Evolutionary conservation across 2,329 filamentous ascomycete genomes (phyloP).

Genomic region (Elsinoe arachidis): DNA sequence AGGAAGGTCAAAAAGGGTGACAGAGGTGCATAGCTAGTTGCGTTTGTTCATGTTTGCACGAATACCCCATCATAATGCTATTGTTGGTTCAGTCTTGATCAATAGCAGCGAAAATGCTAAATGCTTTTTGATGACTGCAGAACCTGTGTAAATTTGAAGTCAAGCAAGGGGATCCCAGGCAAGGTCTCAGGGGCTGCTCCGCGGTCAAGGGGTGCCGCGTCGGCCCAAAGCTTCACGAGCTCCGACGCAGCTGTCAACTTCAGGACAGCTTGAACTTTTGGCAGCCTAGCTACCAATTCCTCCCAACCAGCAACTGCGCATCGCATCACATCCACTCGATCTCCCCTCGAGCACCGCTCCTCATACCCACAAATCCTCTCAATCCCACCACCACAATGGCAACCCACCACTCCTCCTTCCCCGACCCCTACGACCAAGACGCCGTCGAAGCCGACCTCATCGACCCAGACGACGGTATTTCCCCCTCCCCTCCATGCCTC

Average conservation of each 20-base stretch:
- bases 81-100: not conserved
- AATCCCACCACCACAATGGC: conserved; percentile 7
- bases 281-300: not conserved
- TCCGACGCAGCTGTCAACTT: conserved; percentile 6
- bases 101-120: too few relatives aligned
- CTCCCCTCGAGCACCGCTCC: not conserved
- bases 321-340: not conserved
- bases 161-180: too few relatives aligned
- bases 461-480: conserved; percentile 44
- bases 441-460: conserved; percentile 43
- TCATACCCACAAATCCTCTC: not conserved
- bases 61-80: conserved; percentile 3
- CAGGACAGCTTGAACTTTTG: conserved; percentile 9
- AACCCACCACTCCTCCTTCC: not conserved
- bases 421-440: conserved; percentile 37
- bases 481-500: not conserved
- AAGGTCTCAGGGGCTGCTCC: too few relatives aligned
- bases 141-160: not conserved
- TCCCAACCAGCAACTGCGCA: not conserved
- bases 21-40: not conserved
- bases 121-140: not conserved
- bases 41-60: not conserved
- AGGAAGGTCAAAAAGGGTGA: not conserved
- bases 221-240: not conserved
- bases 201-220: not conserved